A percentile compares a stretch with the other conserved stretches of the same genome.
Conservation (phyloP, 306 rosid species). For the Alnus glutinosa region DNA sequence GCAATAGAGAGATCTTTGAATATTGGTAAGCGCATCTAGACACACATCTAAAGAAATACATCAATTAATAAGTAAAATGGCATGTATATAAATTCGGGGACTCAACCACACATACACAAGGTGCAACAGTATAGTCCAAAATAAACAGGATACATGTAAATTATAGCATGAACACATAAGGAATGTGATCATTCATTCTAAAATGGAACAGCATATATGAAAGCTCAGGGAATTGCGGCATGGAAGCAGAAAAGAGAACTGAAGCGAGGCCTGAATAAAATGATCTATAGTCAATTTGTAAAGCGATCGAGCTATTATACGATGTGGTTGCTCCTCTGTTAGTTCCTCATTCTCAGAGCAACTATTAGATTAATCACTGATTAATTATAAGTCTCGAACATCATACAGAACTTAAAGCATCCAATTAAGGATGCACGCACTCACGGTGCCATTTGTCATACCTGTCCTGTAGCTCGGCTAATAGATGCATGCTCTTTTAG, state of each 20-base stretch:
- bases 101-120: background rate
- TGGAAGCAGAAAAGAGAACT: too few relatives aligned
- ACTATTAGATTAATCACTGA: background rate
- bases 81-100: background rate
- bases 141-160: background rate
- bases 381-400: background rate
- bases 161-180: background rate
- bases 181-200: background rate
- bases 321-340: background rate
- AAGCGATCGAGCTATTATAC: too few relatives aligned
- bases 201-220: background rate
- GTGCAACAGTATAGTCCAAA: background rate
- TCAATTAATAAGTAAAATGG: background rate
- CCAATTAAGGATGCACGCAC: background rate
- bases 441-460: constrained; percentile 23
- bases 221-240: too few relatives aligned
- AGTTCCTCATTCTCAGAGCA: background rate
- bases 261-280: too few relatives aligned
- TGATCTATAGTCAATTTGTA: too few relatives aligned
- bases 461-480: constrained; percentile 94
- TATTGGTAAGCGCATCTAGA: background rate
- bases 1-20: background rate
- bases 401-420: background rate
- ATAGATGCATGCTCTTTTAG: constrained; percentile 80
- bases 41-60: background rate